phyloP scores from a whole-genome alignment of 257 asterid species.

The Plantago major region DNA sequence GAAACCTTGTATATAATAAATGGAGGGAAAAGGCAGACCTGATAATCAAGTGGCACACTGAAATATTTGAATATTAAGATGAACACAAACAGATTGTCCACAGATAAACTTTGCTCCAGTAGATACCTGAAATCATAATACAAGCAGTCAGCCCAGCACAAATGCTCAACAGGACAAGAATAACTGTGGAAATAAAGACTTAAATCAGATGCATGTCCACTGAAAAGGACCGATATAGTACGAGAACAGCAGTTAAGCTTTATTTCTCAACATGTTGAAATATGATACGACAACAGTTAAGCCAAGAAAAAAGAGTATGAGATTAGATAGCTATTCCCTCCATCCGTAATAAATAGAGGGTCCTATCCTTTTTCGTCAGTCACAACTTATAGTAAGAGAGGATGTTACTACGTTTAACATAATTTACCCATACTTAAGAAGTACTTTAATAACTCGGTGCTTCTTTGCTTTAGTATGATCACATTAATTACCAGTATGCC shows the following conservation, averaged over 20 bases:
- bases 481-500: too few species aligned
- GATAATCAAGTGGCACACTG: conserved; percentile 80
- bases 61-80: conserved; percentile 90
- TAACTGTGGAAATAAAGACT: not conserved
- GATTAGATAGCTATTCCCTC: too few species aligned
- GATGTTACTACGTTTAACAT: not conserved
- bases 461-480: too few species aligned
- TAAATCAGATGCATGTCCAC: too few species aligned
- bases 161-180: conserved; percentile 3
- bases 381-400: too few species aligned
- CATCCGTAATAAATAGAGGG: too few species aligned
- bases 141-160: conserved; percentile 17
- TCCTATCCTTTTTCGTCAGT: too few species aligned
- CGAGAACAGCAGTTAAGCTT: not conserved
- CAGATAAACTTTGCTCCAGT: conserved; percentile 95
- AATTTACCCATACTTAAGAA: too few species aligned
- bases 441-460: too few species aligned
- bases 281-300: conserved; percentile 4
- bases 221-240: too few species aligned
- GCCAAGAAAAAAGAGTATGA: not conserved
- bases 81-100: conserved; percentile 94
- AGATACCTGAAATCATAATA: conserved; percentile 58
- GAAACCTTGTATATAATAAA: conserved; percentile 12
- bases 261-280: not conserved
- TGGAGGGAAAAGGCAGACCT: conserved; percentile 44